Conservation (phyloP, 345 rosid species). For the Schrenkiella parvula region DNA sequence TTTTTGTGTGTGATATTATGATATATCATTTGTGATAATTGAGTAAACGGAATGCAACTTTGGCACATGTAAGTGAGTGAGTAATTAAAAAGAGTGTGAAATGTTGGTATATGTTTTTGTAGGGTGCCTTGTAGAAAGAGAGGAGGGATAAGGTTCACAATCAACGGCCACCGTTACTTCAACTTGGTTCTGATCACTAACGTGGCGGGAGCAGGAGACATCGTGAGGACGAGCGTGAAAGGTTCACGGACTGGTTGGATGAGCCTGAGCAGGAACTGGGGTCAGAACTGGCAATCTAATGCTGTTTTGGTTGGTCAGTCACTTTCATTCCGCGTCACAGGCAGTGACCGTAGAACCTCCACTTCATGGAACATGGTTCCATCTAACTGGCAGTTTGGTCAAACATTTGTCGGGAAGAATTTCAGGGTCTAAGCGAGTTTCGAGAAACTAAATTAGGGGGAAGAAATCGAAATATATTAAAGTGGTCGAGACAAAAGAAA, state of each 20-base stretch:
- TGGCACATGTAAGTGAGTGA: background rate
- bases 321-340: slow-evolving; percentile 70
- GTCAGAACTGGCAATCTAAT: slow-evolving; percentile 67
- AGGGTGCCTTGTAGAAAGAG: slow-evolving; percentile 51
- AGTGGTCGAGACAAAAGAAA: slow-evolving; percentile 27
- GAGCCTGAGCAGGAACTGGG: slow-evolving; percentile 65
- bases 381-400: slow-evolving; percentile 72
- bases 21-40: background rate
- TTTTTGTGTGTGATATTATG: background rate
- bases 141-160: slow-evolving; percentile 63
- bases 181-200: slow-evolving; percentile 54
- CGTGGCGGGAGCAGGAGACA: slow-evolving; percentile 69
- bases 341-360: slow-evolving; percentile 70
- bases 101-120: background rate
- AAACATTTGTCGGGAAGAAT: slow-evolving; percentile 78
- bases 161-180: slow-evolving; percentile 59
- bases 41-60: background rate
- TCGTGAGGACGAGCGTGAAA: slow-evolving; percentile 49
- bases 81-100: slow-evolving; percentile 14
- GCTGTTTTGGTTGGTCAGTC: slow-evolving; percentile 60
- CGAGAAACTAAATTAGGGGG: slow-evolving; percentile 22
- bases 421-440: slow-evolving; percentile 49
- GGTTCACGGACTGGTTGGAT: slow-evolving; percentile 51
- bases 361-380: slow-evolving; percentile 80
- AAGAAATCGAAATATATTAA: slow-evolving; percentile 6